Evolutionary conservation across 1,284 basidiomycete genomes (phyloP), one percentile per base, ranked within the genome.

Genomic region (Somion occarium): DNA sequence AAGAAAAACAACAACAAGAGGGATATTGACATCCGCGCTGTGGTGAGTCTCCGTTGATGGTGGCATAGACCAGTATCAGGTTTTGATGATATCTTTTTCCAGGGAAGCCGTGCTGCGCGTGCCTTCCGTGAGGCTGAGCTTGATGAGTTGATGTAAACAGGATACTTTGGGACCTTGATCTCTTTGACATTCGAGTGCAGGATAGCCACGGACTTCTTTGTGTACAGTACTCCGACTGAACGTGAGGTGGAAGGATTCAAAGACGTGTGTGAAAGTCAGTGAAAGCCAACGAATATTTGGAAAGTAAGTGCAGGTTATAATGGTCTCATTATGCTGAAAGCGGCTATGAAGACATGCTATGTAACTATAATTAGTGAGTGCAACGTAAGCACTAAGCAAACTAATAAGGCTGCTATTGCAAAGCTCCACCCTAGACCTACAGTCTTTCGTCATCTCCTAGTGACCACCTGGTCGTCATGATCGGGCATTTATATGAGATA

Each of bases 31-130:
- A 38, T 45, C 22, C 54, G 54, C 38, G 54, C 53, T 19, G 44
- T 46, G 20, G 48, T 49, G 27, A 49, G 48, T 49, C 22, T 23
- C 19, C 19, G 2, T 18, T 38, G 19, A 2, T 49, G n/a, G 30
- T 26, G 11, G 38, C 38, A 12, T 26, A 22, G 23, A n/a, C 13
- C n/a, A n/a, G n/a, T 34, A 19, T 34, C 44, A 43, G 19, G 13
- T 22, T 41, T 37, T 5, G 44, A 12, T 19, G 15, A 11, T 44
- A 3, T 15, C 19, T 42, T 13, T 20, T 37, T 22, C 20, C 46
- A 59, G 59, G 59, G 56, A 18, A 24, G 53, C 15, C 60, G 59
- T 25, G 51, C 56, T 34, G 60, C 58, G n/a, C 55, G 58, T 34
- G 50, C 56, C 9, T 20, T 53, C 38, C 58, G 60, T 23, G 44